phyloP scores from a whole-genome alignment of 257 asterid species.

The Salvia miltiorrhiza region DNA sequence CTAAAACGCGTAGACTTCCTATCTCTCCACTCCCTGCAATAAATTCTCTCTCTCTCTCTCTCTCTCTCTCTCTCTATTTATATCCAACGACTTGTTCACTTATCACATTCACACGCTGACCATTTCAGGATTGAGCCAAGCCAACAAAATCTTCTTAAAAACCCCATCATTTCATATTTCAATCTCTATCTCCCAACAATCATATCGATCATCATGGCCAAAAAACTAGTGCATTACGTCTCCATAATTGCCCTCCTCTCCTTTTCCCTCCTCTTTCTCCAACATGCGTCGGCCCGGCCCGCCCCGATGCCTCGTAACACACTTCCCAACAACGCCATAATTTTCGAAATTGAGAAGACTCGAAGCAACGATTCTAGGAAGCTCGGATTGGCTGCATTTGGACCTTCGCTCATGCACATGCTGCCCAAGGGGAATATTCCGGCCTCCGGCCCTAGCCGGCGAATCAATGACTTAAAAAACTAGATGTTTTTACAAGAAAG shows the following conservation, averaged over 20 bases:
- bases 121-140: background rate
- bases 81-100: background rate
- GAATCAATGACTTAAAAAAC: slow-evolving; percentile 29
- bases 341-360: background rate
- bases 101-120: too few species aligned
- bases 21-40: background rate
- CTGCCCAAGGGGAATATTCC: too few species aligned
- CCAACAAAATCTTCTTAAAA: slow-evolving; percentile 4
- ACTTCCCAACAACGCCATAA: background rate
- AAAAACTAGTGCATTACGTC: background rate
- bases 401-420: too few species aligned
- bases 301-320: background rate
- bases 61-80: background rate
- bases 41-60: background rate
- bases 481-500: background rate
- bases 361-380: too few species aligned
- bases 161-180: background rate
- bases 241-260: slow-evolving; percentile 6
- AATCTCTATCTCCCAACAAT: background rate
- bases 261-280: background rate
- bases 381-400: too few species aligned
- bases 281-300: slow-evolving; percentile 6
- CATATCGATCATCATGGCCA: slow-evolving; percentile 21
- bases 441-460: slow-evolving; percentile 40
- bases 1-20: slow-evolving; percentile 8